phyloP scores from a whole-genome alignment of 2,329 filamentous ascomycete genomes.

The Sporothrix pseudoabietina region DNA sequence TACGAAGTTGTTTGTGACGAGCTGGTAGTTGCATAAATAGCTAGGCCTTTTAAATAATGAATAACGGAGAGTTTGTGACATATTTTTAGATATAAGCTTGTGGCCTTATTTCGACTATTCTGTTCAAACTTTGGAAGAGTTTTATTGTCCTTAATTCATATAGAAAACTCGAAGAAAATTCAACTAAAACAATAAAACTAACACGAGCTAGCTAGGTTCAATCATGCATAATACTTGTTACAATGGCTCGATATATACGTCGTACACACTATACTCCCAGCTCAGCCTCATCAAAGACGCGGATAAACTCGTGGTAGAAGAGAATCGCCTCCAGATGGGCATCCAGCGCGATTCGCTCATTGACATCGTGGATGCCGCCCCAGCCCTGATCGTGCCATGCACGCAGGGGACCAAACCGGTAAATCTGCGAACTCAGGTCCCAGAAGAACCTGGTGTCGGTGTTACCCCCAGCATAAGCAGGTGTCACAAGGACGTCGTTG shows the following conservation, averaged over 20 bases:
- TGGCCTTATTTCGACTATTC: too few species aligned
- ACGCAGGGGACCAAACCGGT: not conserved
- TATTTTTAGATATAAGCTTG: too few species aligned
- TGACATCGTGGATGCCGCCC: not conserved
- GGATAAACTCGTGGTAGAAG: conserved; percentile 1
- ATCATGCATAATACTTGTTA: not conserved
- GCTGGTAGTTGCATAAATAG: not conserved
- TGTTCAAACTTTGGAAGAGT: too few species aligned
- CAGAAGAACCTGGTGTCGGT: not conserved
- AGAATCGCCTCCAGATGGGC: not conserved
- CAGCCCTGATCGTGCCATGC: not conserved
- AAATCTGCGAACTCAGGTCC: conserved; percentile 8
- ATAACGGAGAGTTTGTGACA: too few species aligned
- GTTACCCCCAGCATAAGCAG: not conserved
- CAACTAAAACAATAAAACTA: too few species aligned
- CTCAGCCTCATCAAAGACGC: not conserved
- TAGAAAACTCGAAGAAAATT: not conserved
- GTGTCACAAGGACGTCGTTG: not conserved
- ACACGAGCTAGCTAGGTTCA: not conserved
- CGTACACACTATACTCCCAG: not conserved
- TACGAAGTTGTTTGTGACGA: not conserved
- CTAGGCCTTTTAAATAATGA: not conserved
- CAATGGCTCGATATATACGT: not conserved
- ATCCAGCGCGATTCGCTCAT: not conserved
- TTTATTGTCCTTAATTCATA: too few species aligned